Evolutionary conservation across 2,329 filamentous ascomycete genomes (phyloP).

Genomic region (Akanthomyces muscarius): DNA sequence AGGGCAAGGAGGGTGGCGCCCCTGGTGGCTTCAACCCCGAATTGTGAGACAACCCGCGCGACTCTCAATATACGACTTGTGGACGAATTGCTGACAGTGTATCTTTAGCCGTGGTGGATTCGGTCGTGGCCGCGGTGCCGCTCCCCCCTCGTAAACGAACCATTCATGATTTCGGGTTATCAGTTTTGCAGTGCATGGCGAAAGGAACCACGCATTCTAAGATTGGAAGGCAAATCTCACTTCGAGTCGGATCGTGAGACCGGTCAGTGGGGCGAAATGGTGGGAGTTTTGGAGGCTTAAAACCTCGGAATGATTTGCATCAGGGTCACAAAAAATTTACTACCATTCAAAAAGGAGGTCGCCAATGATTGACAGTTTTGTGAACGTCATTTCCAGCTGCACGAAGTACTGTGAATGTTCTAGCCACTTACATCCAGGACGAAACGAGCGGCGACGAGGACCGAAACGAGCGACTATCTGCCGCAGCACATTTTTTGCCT

Average conservation of each 20-base stretch:
- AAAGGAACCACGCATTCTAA: conserved; percentile 46
- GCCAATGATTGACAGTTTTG: conserved; percentile 12
- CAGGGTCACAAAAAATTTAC: conserved; percentile 37
- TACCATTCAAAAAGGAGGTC: conserved; percentile 17
- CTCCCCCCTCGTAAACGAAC: conserved; percentile 60
- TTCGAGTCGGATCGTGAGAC: conserved; percentile 39
- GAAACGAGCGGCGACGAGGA: neutral
- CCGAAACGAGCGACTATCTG: neutral
- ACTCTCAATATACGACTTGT: neutral
- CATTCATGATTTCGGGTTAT: conserved; percentile 39
- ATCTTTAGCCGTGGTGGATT: conserved; percentile 71
- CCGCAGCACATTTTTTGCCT: neutral
- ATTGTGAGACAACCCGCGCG: conserved; percentile 58
- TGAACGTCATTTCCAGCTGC: conserved; percentile 1
- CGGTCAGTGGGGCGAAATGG: conserved; percentile 38
- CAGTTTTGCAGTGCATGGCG: conserved; percentile 42
- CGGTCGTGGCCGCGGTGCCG: conserved; percentile 79
- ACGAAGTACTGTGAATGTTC: conserved; percentile 5
- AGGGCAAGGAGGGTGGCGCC: conserved; percentile 87
- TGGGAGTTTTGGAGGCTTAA: conserved; percentile 45
- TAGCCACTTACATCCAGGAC: neutral
- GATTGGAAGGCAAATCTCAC: conserved; percentile 39
- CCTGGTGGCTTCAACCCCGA: conserved; percentile 87
- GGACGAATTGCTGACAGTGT: conserved; percentile 32
- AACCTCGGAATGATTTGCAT: conserved; percentile 49